Percentiles rank a stretch among this genome's conserved stretches.
phyloP scores from a whole-genome alignment of 768 basidiomycete genomes.

The Boletus huronensis region DNA sequence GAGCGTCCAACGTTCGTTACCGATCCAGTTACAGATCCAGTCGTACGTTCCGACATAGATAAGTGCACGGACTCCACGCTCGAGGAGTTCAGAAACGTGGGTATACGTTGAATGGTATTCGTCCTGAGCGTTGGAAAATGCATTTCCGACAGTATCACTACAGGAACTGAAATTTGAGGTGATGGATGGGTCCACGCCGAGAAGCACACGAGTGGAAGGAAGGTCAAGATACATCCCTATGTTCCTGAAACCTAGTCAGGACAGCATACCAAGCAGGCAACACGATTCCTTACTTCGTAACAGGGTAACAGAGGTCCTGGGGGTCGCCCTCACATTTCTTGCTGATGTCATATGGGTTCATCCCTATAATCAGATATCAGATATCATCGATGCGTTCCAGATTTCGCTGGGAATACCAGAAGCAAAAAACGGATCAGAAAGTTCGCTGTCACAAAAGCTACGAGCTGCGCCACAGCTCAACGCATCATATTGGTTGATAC shows the following conservation, averaged over 20 bases:
- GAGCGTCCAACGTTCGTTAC: slow-evolving; percentile 75
- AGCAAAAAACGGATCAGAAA: slow-evolving; percentile 24
- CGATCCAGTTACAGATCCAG: slow-evolving; percentile 79
- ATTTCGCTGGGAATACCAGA: slow-evolving; percentile 31
- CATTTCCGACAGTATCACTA: slow-evolving; percentile 40
- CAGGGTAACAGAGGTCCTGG: slow-evolving; percentile 52
- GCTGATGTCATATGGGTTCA: slow-evolving; percentile 70
- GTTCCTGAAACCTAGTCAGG: slow-evolving; percentile 35
- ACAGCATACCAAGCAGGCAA: neutral
- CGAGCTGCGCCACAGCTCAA: slow-evolving; percentile 67
- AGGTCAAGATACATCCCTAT: slow-evolving; percentile 62
- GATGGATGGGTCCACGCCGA: slow-evolving; percentile 60
- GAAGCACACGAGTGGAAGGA: slow-evolving; percentile 45
- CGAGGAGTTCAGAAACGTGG: slow-evolving; percentile 53
- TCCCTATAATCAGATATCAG: slow-evolving; percentile 26
- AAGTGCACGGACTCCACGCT: slow-evolving; percentile 70
- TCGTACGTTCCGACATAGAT: slow-evolving; percentile 75
- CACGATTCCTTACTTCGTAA: slow-evolving; percentile 36
- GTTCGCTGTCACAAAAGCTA: slow-evolving; percentile 58
- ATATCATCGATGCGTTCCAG: neutral
- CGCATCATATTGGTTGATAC: slow-evolving; percentile 64
- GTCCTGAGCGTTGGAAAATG: slow-evolving; percentile 50
- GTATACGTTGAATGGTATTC: slow-evolving; percentile 24
- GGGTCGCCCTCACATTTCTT: slow-evolving; percentile 51
- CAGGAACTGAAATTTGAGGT: slow-evolving; percentile 40